Percentiles rank a stretch among this genome's conserved stretches.
Conservation (phyloP, 768 basidiomycete genomes). For the Kwoniella dejecticola region DNA sequence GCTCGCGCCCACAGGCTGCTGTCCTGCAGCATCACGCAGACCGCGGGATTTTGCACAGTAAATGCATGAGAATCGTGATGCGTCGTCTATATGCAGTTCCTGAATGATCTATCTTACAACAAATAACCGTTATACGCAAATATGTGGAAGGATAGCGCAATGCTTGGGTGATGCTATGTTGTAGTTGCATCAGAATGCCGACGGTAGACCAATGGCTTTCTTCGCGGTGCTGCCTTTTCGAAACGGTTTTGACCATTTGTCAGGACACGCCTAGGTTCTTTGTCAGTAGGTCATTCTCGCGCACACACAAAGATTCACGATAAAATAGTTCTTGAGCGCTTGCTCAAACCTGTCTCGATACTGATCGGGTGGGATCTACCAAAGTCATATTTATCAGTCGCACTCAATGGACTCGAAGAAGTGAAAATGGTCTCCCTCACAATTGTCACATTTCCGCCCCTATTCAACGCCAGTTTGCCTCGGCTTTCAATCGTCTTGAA, state of each 20-base stretch:
- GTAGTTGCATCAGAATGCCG: background rate
- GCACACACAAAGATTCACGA: background rate
- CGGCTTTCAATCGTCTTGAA: slow-evolving; percentile 85
- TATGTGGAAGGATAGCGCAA: no score
- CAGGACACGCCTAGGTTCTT: background rate
- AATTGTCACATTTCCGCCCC: slow-evolving; percentile 71
- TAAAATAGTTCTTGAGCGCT: slow-evolving; percentile 58
- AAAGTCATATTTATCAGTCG: background rate
- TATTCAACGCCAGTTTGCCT: slow-evolving; percentile 72
- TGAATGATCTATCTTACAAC: no score
- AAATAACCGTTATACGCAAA: no score
- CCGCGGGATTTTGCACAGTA: no score
- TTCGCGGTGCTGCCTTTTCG: background rate
- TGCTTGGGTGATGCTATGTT: no score
- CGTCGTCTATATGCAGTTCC: no score
- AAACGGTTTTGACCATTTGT: background rate
- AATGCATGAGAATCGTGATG: no score
- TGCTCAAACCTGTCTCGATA: slow-evolving; percentile 76
- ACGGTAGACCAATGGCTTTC: background rate
- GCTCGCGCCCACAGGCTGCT: no score
- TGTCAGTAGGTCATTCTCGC: background rate
- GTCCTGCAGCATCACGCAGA: no score
- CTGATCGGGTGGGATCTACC: slow-evolving; percentile 68
- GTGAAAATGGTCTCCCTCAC: slow-evolving; percentile 22
- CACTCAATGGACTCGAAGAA: background rate